phyloP scores from a whole-genome alignment of 768 basidiomycete species.

The Termitomyces eurrhizus region DNA sequence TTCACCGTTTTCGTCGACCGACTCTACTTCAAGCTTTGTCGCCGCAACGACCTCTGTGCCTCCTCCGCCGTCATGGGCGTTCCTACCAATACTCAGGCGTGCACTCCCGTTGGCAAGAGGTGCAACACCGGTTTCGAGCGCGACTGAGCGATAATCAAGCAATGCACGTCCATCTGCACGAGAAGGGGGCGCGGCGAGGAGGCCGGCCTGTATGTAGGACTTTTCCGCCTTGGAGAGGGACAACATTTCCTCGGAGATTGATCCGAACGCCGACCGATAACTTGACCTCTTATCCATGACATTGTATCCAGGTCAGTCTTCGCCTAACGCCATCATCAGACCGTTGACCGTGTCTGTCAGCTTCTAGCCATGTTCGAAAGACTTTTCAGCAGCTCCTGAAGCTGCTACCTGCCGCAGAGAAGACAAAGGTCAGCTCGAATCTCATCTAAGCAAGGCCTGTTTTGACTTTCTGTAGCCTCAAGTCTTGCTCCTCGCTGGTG shows the following conservation, averaged over 20 bases:
- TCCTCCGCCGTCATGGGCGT: conserved; percentile 48
- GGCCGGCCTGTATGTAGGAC: conserved; percentile 67
- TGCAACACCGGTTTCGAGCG: conserved; percentile 73
- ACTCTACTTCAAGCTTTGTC: conserved; percentile 75
- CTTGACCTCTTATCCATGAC: conserved; percentile 7
- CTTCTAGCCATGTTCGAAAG: conserved; percentile 35
- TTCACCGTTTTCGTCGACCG: conserved; percentile 34
- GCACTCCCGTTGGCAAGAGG: conserved; percentile 87
- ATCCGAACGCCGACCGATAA: conserved; percentile 10
- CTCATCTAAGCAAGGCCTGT: neutral
- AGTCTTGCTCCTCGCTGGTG: conserved; percentile 65
- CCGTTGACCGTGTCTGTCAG: neutral
- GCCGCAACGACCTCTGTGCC: conserved; percentile 81
- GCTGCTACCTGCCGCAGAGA: conserved; percentile 45
- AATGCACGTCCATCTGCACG: conserved; percentile 75
- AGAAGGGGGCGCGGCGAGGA: conserved; percentile 55
- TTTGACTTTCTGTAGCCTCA: conserved; percentile 48
- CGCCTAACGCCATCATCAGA: neutral
- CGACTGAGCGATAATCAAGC: conserved; percentile 61
- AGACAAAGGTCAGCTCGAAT: conserved; percentile 41
- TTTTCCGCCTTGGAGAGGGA: conserved; percentile 74
- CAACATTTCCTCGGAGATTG: conserved; percentile 19
- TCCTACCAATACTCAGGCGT: conserved; percentile 63
- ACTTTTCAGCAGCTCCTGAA: conserved; percentile 49
- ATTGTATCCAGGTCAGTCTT: conserved; percentile 12